Percentiles rank a stretch among this genome's conserved stretches.
phyloP scores from a whole-genome alignment of 2,329 filamentous ascomycete genomes.

The Neofusicoccum cordaticola region DNA sequence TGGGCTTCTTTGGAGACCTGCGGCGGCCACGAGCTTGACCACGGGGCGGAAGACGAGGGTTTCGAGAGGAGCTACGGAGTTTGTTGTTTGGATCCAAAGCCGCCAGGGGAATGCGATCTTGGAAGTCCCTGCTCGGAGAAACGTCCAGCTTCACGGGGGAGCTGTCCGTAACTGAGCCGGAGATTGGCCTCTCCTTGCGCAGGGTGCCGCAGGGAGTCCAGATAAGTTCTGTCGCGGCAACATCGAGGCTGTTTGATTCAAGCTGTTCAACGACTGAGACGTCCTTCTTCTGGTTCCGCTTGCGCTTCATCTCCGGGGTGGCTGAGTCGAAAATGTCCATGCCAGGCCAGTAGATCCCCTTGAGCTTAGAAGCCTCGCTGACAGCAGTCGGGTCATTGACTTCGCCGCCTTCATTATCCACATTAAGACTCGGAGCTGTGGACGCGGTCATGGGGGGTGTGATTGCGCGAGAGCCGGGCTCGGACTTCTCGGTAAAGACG shows the following conservation, averaged over 20 bases:
- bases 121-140: slow-evolving; percentile 26
- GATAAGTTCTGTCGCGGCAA: slow-evolving; percentile 64
- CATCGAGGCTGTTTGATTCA: slow-evolving; percentile 60
- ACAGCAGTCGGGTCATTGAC: slow-evolving; percentile 18
- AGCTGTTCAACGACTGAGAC: slow-evolving; percentile 67
- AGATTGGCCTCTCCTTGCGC: slow-evolving; percentile 44
- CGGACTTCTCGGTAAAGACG: slow-evolving; percentile 8
- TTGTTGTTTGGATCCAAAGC: slow-evolving; percentile 30
- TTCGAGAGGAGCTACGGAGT: neutral
- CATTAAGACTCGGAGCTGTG: neutral
- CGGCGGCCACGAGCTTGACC: slow-evolving; percentile 16
- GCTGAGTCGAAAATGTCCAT: slow-evolving; percentile 83
- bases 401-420: neutral
- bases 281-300: slow-evolving; percentile 75
- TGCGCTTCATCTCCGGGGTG: slow-evolving; percentile 68
- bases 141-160: slow-evolving; percentile 31
- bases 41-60: slow-evolving; percentile 3
- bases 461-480: neutral
- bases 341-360: slow-evolving; percentile 71
- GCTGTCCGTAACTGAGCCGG: slow-evolving; percentile 42
- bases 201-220: slow-evolving; percentile 49
- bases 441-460: neutral
- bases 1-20: slow-evolving; percentile 1
- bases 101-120: slow-evolving; percentile 29
- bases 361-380: slow-evolving; percentile 54